A percentile compares a stretch with the other conserved stretches of the same genome.
phyloP scores from a whole-genome alignment of 2,329 filamentous ascomycete genomes.

The Botryotinia globosa region DNA sequence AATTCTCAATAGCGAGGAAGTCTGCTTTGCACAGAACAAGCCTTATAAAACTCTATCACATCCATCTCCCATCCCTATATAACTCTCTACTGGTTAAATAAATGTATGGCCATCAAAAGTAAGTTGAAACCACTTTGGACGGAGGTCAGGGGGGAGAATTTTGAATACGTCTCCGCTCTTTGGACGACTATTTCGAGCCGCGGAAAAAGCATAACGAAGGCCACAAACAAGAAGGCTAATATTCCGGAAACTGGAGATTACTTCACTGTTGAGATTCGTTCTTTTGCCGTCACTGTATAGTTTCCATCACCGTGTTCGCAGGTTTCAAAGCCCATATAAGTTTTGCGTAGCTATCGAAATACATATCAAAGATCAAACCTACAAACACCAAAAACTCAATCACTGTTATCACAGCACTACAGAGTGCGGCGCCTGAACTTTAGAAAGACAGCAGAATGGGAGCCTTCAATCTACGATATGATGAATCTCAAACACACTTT shows the following conservation, averaged over 20 bases:
- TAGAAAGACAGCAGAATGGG: fast-evolving
- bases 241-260: neutral
- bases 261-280: neutral
- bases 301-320: neutral
- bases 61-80: neutral
- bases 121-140: neutral
- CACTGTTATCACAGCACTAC: neutral
- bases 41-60: neutral
- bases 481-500: neutral
- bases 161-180: fast-evolving
- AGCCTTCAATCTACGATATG: neutral
- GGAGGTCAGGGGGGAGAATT: neutral
- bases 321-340: neutral
- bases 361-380: neutral
- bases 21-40: too few relatives aligned
- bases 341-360: neutral
- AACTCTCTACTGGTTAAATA: neutral
- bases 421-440: neutral
- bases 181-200: neutral
- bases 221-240: neutral
- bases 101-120: neutral
- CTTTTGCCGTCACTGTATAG: neutral
- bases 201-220: neutral
- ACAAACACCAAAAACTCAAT: neutral
- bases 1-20: too few relatives aligned